These are phyloP conservation scores for Pseudohyphozyma bogoriensis DNA, from an alignment of 768 basidiomycete genomes.

Conservation along the genomic window DNA sequence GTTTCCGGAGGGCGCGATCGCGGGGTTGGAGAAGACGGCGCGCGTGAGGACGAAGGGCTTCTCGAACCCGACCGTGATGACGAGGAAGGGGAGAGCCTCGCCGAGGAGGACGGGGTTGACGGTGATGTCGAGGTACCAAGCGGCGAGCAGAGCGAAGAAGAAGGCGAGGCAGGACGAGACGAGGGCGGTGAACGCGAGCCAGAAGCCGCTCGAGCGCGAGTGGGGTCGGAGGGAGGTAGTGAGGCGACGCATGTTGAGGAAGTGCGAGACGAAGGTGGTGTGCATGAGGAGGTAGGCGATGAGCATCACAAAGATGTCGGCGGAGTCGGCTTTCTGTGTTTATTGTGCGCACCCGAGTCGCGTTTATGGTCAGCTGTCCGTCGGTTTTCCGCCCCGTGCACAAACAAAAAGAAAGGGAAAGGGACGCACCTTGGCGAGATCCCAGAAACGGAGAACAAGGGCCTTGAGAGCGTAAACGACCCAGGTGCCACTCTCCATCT, in stretches of 20 bases:
- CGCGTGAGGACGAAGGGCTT: constrained; percentile 86
- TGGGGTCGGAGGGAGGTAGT: constrained; percentile 20
- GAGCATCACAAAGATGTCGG: constrained; percentile 89
- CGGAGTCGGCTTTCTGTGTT: constrained; percentile 73
- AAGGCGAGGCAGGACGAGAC: constrained; percentile 72
- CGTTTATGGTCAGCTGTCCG: no score
- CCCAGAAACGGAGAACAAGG: constrained; percentile 71
- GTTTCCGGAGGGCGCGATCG: constrained; percentile 36
- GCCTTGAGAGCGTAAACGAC: constrained; percentile 73
- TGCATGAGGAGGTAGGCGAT: constrained; percentile 94
- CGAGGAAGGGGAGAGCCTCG: constrained; percentile 93
- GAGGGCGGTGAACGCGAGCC: constrained; percentile 53
- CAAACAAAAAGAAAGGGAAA: background rate
- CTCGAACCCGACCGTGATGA: constrained; percentile 96
- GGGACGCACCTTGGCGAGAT: constrained; percentile 58
- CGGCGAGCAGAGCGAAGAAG: constrained; percentile 66
- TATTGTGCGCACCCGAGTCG: no score
- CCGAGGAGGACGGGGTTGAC: constrained; percentile 88
- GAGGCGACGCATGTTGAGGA: constrained; percentile 74
- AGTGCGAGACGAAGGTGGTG: constrained; percentile 80
- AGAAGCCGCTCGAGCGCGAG: constrained; percentile 22
- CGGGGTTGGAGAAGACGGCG: constrained; percentile 75
- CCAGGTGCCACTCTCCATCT: constrained; percentile 77
- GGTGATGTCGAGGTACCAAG: constrained; percentile 65
- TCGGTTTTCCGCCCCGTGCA: no score